Conservation (phyloP, 306 rosid species). For the Vigna unguiculata region DNA sequence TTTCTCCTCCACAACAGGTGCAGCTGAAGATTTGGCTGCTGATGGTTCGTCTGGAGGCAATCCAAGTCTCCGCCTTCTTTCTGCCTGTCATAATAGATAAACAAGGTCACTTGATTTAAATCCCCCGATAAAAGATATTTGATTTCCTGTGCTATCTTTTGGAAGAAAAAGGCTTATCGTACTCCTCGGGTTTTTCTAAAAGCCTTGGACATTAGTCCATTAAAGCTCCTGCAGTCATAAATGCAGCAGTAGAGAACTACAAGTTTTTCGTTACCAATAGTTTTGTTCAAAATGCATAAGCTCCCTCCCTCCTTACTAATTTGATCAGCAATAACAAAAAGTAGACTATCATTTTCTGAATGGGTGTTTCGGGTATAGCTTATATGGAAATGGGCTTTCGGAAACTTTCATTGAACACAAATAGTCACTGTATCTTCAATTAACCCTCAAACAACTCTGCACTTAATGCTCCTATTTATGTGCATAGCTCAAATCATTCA, state of each 20-base stretch:
- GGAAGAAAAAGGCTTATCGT: constrained; percentile 8
- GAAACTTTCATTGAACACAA: neutral
- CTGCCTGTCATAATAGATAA: constrained; percentile 67
- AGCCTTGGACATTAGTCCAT: constrained; percentile 17
- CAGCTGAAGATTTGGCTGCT: constrained; percentile 68
- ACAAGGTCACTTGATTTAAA: constrained; percentile 17
- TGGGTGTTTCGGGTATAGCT: neutral
- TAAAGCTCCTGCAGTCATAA: constrained; percentile 28
- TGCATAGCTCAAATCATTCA: constrained; percentile 18
- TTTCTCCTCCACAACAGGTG: constrained; percentile 88
- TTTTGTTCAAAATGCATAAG: constrained; percentile 11
- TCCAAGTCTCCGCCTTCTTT: constrained; percentile 91
- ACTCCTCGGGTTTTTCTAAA: constrained; percentile 5
- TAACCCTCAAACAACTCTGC: neutral
- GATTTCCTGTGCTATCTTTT: constrained; percentile 4
- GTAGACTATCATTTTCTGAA: constrained; percentile 3
- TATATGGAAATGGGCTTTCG: neutral
- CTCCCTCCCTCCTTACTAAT: neutral
- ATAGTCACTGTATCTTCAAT: constrained; percentile 12
- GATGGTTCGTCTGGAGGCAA: constrained; percentile 87
- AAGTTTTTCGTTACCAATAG: constrained; percentile 19
- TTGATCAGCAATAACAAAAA: constrained; percentile 5
- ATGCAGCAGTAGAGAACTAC: neutral
- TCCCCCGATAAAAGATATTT: constrained; percentile 13
- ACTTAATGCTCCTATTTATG: neutral